Evolutionary conservation across 371 early-diverging fungal genomes (phyloP).

Genomic region (Nematocida displodere): DNA sequence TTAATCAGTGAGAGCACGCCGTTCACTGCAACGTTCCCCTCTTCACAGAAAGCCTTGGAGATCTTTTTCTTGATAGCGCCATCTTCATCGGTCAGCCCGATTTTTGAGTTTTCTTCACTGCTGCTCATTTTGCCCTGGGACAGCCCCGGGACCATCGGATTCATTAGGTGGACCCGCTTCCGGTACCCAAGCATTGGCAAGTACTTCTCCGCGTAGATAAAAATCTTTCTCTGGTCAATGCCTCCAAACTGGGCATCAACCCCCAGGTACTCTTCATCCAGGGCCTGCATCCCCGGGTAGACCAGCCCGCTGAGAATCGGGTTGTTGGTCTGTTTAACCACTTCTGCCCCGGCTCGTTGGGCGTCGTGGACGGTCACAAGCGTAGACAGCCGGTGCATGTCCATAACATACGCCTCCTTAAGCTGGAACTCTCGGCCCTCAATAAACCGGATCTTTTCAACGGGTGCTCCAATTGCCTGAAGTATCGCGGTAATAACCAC

Average conservation of each 20-base stretch:
- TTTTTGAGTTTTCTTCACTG: conserved; percentile 91
- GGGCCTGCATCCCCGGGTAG: conserved; percentile 95
- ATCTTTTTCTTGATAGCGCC: conserved; percentile 81
- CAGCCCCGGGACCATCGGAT: conserved; percentile 96
- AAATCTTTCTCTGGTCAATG: conserved; percentile 99
- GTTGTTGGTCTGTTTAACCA: conserved; percentile 95
- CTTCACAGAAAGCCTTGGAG: conserved; percentile 91
- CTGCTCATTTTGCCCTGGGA: conserved; percentile 92
- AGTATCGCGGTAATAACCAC: conserved; percentile 81
- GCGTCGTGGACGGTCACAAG: conserved; percentile 86
- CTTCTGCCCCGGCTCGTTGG: conserved; percentile 96
- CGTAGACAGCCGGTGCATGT: conserved; percentile 80
- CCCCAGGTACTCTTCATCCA: conserved; percentile 93
- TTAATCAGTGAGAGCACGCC: conserved; percentile 74
- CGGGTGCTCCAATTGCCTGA: conserved; percentile 76
- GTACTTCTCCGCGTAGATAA: conserved; percentile 89
- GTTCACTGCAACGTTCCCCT: conserved; percentile 87
- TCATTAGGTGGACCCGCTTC: conserved; percentile 97
- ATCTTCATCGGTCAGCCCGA: conserved; percentile 84
- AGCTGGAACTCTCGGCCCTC: conserved; percentile 82
- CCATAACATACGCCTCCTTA: conserved; percentile 78
- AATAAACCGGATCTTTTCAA: conserved; percentile 72
- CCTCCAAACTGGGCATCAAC: conserved; percentile 99
- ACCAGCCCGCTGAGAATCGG: conserved; percentile 83
- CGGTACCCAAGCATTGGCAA: conserved; percentile 87